Base-by-base conservation (phyloP, 495 filamentous ascomycete genomes). In the Darksidea phi region DNA sequence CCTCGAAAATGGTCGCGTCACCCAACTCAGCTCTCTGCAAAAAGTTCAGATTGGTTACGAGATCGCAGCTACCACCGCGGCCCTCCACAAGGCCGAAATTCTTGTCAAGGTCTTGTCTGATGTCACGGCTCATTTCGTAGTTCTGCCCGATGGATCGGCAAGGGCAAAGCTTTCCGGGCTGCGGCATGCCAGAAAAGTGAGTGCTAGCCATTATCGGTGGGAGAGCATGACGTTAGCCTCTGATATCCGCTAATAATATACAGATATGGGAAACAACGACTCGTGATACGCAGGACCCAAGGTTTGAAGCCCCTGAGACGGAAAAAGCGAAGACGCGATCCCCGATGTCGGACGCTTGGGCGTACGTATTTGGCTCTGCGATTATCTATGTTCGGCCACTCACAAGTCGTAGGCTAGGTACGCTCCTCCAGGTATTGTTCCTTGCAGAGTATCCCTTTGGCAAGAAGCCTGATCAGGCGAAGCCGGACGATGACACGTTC, bases 101-200 rank as follows among this genome's bases (percentile, higher is more conserved):
- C 41, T 43, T 43, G 41, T 43, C 13, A 43, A 43, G 41, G 41
- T 20, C 41, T 43, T 43, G 41, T 43, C 41, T 13, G 41, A 43
- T 15, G 13, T 43, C 41, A 43, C 41, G 13, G 13, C 18, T 43
- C 41, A 43, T 43, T 43, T 43, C 41, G 41, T 6, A 15, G 41
- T 43, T 15, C 15, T 43, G 13, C 13, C 41, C 4, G 41, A 43
- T 43, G 41, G 41, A 43, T 43, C 41, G 41, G 41, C 15, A 15
- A 43, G 41, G 41, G 41, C 41, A 43, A 43, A 43, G 41, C 41
- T 43, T 43, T 43, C 41, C 41, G 41, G 41, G 41, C 41, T 43
- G 41, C 41, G 41, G 41, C 41, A 43, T 43, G 41, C 41, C 5
- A 43, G 41, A 43, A 43, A 43, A 43, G 41, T 43, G 41, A 43